Percentiles rank a stretch among this genome's conserved stretches.
These are phyloP conservation scores for Plasmodium malariae DNA, from an alignment of 169 alveolate genomes.

Conservation along the genomic window DNA sequence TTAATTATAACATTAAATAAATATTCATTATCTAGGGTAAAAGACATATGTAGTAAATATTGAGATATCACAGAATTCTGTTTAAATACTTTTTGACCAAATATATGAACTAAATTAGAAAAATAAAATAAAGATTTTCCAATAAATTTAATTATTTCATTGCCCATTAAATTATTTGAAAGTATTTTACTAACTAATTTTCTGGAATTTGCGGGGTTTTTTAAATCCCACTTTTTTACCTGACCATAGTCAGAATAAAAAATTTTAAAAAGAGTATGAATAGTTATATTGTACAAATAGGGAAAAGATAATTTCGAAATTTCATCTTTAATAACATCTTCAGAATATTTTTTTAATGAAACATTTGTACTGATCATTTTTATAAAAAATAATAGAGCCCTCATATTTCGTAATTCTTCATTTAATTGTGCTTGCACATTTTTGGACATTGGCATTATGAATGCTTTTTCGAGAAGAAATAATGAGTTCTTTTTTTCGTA, in stretches of 20 bases:
- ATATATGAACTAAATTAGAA: conserved; percentile 27
- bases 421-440: conserved; percentile 22
- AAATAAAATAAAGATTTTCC: conserved; percentile 49
- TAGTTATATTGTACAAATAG: conserved; percentile 44
- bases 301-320: conserved; percentile 56
- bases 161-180: conserved; percentile 34
- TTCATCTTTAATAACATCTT: conserved; percentile 33
- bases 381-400: conserved; percentile 49
- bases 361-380: conserved; percentile 29
- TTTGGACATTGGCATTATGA: conserved; percentile 15
- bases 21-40: conserved; percentile 54
- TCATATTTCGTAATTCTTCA: conserved; percentile 16
- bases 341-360: conserved; percentile 51
- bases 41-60: conserved; percentile 59
- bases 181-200: conserved; percentile 60
- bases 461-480: background rate
- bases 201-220: conserved; percentile 73
- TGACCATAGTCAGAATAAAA: conserved; percentile 31
- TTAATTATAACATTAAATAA: conserved; percentile 58
- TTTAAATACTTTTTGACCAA: conserved; percentile 25
- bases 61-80: conserved; percentile 21
- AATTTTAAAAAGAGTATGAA: conserved; percentile 52
- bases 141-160: conserved; percentile 56
- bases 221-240: conserved; percentile 63
- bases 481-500: background rate